Evolutionary conservation across 371 early-diverging fungal genomes (phyloP).

Genomic region (Mortierella sp.): DNA sequence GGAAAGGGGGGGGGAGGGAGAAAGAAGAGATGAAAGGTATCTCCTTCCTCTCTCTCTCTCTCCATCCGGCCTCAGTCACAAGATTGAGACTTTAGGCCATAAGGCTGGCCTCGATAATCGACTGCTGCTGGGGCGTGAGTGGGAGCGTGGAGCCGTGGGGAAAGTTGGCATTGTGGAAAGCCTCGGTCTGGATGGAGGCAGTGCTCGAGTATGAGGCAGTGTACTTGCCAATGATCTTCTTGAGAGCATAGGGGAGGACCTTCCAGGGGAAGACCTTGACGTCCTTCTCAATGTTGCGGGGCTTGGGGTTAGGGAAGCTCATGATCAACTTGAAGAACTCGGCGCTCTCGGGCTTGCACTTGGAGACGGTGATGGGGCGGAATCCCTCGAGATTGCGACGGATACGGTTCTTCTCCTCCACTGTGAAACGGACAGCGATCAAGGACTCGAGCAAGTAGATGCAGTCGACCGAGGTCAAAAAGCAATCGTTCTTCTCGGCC

Average conservation of each 20-base stretch:
- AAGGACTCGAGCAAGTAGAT: conserved; percentile 80
- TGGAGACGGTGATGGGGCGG: conserved; percentile 82
- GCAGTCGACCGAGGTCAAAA: conserved; percentile 84
- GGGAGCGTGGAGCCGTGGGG: conserved; percentile 50
- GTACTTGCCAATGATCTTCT: conserved; percentile 80
- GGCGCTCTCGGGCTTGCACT: conserved; percentile 76
- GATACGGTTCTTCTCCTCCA: conserved; percentile 88
- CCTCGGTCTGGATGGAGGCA: conserved; percentile 61
- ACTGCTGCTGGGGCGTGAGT: conserved; percentile 46
- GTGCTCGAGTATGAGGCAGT: conserved; percentile 63
- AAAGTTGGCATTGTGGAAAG: conserved; percentile 53
- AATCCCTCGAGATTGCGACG: conserved; percentile 86
- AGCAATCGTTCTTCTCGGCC: conserved; percentile 78
- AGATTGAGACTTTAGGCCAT: neutral
- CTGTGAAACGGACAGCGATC: conserved; percentile 79
- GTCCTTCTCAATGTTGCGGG: conserved; percentile 88
- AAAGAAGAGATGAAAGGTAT: neutral
- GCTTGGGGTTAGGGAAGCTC: conserved; percentile 86
- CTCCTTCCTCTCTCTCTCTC: too few relatives aligned
- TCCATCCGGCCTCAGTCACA: too few relatives aligned
- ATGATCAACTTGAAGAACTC: conserved; percentile 86
- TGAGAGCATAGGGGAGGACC: conserved; percentile 69
- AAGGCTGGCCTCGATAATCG: conserved; percentile 40
- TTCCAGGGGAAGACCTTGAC: conserved; percentile 87
- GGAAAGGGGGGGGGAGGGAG: neutral